Evolutionary conservation across 345 rosid species (phyloP).

Genomic region (Salix viminalis): DNA sequence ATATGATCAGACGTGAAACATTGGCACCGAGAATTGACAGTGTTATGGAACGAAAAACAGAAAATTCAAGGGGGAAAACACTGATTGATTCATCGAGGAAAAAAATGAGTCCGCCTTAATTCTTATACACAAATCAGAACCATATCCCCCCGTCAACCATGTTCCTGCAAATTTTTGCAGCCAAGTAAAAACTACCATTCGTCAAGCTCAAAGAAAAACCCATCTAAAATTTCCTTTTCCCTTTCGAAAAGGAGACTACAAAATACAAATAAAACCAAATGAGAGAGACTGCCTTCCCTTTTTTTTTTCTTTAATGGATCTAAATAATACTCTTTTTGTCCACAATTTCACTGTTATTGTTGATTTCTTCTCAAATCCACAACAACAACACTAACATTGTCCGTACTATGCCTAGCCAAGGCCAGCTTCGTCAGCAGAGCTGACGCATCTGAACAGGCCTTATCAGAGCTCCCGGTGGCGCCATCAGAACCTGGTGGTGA

Average conservation of each 20-base stretch:
- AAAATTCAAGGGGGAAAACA: no score
- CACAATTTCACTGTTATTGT: background rate
- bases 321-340: background rate
- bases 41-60: no score
- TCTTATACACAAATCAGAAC: background rate
- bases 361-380: conserved; percentile 58
- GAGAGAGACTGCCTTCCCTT: background rate
- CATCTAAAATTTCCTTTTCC: background rate
- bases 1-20: no score
- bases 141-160: background rate
- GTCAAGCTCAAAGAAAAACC: background rate
- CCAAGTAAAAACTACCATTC: no score
- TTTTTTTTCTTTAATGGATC: background rate
- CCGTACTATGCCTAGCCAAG: conserved; percentile 64
- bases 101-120: background rate
- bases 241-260: background rate
- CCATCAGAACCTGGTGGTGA: conserved; percentile 20
- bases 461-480: conserved; percentile 36
- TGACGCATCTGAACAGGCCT: conserved; percentile 75
- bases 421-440: conserved; percentile 77
- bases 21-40: no score
- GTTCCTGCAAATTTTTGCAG: background rate
- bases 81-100: background rate
- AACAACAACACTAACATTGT: conserved; percentile 83
- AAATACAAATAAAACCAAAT: conserved; percentile 7